Evolutionary conservation across 1,284 basidiomycete genomes (phyloP).

Genomic region (Prillingera fragicola): DNA sequence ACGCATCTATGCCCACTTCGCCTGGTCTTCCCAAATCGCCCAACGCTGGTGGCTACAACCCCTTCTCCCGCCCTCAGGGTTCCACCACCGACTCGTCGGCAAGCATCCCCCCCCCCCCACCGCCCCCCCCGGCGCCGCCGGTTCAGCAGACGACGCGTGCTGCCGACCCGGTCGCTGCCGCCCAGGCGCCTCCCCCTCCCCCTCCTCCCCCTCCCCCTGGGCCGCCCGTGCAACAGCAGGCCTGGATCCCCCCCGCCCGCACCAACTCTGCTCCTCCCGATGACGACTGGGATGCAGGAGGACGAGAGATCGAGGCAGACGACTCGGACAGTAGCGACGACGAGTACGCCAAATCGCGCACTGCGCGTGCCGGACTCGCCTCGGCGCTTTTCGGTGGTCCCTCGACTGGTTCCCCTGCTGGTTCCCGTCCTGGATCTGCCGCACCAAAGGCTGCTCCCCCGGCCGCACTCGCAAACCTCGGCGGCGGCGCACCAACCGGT

Average conservation of each 20-base stretch:
- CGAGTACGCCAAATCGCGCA: slow-evolving; percentile 66
- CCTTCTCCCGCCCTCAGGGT: slow-evolving; percentile 51
- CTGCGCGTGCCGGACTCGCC: slow-evolving; percentile 66
- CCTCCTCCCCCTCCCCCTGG: slow-evolving; percentile 15
- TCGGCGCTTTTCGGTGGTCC: slow-evolving; percentile 64
- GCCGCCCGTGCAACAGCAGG: slow-evolving; percentile 19
- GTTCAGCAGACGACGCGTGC: slow-evolving; percentile 41
- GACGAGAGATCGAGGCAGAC: slow-evolving; percentile 63
- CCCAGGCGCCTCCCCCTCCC: slow-evolving; percentile 45
- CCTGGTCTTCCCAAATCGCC: slow-evolving; percentile 28
- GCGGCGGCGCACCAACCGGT: slow-evolving; percentile 47
- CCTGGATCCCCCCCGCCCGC: slow-evolving; percentile 12
- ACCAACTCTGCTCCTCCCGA: slow-evolving; percentile 50
- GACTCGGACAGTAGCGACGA: slow-evolving; percentile 54
- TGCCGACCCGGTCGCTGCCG: too few relatives aligned
- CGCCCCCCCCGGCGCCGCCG: slow-evolving; percentile 37
- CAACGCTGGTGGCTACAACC: slow-evolving; percentile 39
- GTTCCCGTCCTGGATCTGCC: slow-evolving; percentile 26
- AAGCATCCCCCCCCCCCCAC: slow-evolving; percentile 27
- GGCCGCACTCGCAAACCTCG: slow-evolving; percentile 46
- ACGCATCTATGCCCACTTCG: slow-evolving; percentile 24
- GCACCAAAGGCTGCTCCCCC: slow-evolving; percentile 46
- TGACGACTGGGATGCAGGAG: slow-evolving; percentile 77
- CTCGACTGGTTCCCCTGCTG: slow-evolving; percentile 20
- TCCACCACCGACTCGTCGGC: slow-evolving; percentile 19